A percentile compares a stretch with the other conserved stretches of the same genome.
These are phyloP conservation scores for Plectosphaerella cucumerina DNA, from an alignment of 2,329 filamentous ascomycete genomes.

Conservation along the genomic window DNA sequence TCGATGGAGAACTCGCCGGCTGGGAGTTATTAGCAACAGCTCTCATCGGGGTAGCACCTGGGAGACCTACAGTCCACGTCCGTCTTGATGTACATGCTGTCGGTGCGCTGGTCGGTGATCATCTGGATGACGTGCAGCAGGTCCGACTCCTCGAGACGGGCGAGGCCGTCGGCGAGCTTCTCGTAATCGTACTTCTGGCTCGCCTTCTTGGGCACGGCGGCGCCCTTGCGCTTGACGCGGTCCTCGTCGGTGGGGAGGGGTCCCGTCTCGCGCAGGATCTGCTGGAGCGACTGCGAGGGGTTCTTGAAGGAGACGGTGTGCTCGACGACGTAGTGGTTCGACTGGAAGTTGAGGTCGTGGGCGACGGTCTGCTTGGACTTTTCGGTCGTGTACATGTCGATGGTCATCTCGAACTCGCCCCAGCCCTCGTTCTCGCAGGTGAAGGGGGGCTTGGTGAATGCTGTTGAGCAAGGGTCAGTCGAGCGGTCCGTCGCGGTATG, in stretches of 20 bases:
- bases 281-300: conserved; percentile 80
- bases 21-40: conserved; percentile 32
- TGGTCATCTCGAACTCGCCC: conserved; percentile 96
- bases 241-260: conserved; percentile 75
- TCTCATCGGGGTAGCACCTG: conserved; percentile 19
- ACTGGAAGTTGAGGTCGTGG: conserved; percentile 91
- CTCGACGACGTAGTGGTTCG: conserved; percentile 74
- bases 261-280: conserved; percentile 76
- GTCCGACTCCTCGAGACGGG: conserved; percentile 89
- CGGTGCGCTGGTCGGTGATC: conserved; percentile 94
- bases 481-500: not conserved
- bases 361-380: conserved; percentile 78
- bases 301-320: conserved; percentile 87
- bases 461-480: too few relatives aligned
- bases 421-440: conserved; percentile 90
- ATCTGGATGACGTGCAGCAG: conserved; percentile 93
- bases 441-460: conserved; percentile 82
- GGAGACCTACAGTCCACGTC: conserved; percentile 77
- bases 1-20: conserved; percentile 98
- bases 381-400: conserved; percentile 76
- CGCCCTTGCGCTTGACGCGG: conserved; percentile 53
- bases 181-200: conserved; percentile 78
- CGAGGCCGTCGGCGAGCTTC: conserved; percentile 88
- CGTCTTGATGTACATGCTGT: conserved; percentile 94
- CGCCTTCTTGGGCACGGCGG: conserved; percentile 73